Percentiles rank a stretch among this genome's conserved stretches.
These are phyloP conservation scores for Pseudonitzschia multistriata DNA, from an alignment of 108 stramenopile genomes.

Conservation along the genomic window DNA sequence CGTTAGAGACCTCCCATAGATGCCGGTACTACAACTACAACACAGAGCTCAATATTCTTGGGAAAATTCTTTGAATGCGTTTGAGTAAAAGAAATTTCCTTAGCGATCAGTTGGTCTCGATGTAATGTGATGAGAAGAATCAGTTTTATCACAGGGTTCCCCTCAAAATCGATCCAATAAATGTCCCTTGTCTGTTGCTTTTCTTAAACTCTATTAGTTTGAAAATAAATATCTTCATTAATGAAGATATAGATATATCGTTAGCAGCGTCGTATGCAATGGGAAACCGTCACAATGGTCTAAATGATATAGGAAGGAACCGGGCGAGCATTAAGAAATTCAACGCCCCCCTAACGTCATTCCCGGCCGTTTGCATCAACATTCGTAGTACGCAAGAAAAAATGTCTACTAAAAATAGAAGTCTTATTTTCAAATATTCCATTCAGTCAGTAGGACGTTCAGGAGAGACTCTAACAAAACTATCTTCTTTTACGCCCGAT, in stretches of 20 bases:
- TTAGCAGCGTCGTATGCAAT: neutral
- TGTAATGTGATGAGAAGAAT: neutral
- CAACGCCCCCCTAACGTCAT: neutral
- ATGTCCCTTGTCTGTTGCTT: neutral
- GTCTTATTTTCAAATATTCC: constrained; percentile 1
- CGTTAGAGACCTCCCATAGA: neutral
- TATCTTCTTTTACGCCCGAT: no score
- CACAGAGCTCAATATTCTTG: neutral
- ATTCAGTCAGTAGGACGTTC: neutral
- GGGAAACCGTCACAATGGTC: neutral
- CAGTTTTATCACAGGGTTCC: neutral
- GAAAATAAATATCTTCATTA: neutral
- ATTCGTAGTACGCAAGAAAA: no score
- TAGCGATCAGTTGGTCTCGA: neutral
- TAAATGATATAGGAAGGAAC: neutral
- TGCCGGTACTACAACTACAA: neutral
- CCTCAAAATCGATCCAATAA: neutral
- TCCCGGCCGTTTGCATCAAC: neutral
- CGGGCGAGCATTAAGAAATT: neutral
- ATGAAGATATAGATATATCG: neutral
- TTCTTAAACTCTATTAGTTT: neutral
- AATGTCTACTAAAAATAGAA: neutral
- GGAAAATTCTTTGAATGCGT: neutral
- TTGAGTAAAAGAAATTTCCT: constrained; percentile 4
- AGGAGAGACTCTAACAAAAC: neutral